Conservation (phyloP, 1,139 yeast species). For the Suhomyces bribrorum region DNA sequence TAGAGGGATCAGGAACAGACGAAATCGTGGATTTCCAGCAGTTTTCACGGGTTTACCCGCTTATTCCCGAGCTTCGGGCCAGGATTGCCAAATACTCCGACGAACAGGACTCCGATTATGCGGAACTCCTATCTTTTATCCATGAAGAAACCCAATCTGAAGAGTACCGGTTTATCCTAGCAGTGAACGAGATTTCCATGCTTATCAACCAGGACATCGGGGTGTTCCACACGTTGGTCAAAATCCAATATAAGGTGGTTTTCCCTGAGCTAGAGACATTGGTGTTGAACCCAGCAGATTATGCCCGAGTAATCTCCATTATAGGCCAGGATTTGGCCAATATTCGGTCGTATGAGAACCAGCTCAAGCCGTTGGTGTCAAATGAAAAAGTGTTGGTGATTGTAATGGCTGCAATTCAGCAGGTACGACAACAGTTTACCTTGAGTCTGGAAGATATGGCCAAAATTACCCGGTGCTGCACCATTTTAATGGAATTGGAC, state of each 20-base stretch:
- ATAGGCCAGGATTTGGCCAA: slow-evolving; percentile 53
- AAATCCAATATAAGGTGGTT: slow-evolving; percentile 54
- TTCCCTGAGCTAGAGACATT: slow-evolving; percentile 74
- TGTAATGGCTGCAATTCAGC: slow-evolving; percentile 67
- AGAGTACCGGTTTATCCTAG: slow-evolving; percentile 52
- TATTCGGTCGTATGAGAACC: slow-evolving; percentile 33
- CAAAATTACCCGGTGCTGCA: slow-evolving; percentile 48
- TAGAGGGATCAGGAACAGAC: slow-evolving; percentile 6
- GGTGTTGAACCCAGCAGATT: slow-evolving; percentile 64
- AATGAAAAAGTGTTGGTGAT: slow-evolving; percentile 72
- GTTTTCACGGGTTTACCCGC: slow-evolving; percentile 26
- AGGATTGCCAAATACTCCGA: slow-evolving; percentile 27
- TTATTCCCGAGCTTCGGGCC: slow-evolving; percentile 28
- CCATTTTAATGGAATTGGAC: slow-evolving; percentile 48
- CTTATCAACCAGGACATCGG: slow-evolving; percentile 59
- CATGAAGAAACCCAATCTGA: slow-evolving; percentile 34
- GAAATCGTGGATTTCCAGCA: slow-evolving; percentile 18
- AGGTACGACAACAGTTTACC: slow-evolving; percentile 22
- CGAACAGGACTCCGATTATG: slow-evolving; percentile 32
- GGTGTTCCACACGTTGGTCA: slow-evolving; percentile 51
- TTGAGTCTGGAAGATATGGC: slow-evolving; percentile 40
- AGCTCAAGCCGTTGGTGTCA: slow-evolving; percentile 45
- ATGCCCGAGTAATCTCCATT: slow-evolving; percentile 53
- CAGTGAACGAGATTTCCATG: slow-evolving; percentile 57
- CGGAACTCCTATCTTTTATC: slow-evolving; percentile 34